Evolutionary conservation across 2,329 filamentous ascomycete species (phyloP).

Genomic region (Monosporascus sp.): DNA sequence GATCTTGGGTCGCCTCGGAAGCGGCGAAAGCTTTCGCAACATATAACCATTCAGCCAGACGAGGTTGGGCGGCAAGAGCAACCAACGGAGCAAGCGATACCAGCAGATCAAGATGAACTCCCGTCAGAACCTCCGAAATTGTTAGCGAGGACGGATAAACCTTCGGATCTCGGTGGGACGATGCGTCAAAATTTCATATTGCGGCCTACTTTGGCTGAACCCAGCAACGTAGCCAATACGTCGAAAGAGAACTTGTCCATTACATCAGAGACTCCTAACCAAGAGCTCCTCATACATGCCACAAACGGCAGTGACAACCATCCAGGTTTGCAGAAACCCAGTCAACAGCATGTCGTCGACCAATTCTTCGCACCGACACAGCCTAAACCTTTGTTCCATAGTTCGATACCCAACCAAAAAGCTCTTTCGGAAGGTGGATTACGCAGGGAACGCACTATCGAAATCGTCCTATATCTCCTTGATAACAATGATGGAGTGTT

Average conservation of each 20-base stretch:
- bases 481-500: slow-evolving; percentile 40
- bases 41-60: not conserved
- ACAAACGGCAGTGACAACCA: too few species aligned
- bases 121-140: not conserved
- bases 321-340: too few species aligned
- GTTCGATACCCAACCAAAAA: slow-evolving; percentile 12
- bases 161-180: not conserved
- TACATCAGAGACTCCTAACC: too few species aligned
- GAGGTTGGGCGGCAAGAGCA: not conserved
- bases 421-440: slow-evolving; percentile 24
- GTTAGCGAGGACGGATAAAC: not conserved
- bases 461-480: slow-evolving; percentile 37
- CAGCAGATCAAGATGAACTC: not conserved
- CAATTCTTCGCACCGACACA: not conserved
- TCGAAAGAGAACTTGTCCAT: not conserved
- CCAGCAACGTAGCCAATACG: not conserved
- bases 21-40: slow-evolving; percentile 1
- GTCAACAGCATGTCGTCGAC: too few species aligned
- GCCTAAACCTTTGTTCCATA: not conserved
- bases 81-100: not conserved
- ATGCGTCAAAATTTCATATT: not conserved
- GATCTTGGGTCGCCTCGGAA: not conserved
- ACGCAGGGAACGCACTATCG: slow-evolving; percentile 28
- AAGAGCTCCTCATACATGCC: too few species aligned
- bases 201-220: not conserved